These are phyloP conservation scores for Macroventuria anomochaeta DNA, from an alignment of 2,329 filamentous ascomycete species.

Conservation along the genomic window DNA sequence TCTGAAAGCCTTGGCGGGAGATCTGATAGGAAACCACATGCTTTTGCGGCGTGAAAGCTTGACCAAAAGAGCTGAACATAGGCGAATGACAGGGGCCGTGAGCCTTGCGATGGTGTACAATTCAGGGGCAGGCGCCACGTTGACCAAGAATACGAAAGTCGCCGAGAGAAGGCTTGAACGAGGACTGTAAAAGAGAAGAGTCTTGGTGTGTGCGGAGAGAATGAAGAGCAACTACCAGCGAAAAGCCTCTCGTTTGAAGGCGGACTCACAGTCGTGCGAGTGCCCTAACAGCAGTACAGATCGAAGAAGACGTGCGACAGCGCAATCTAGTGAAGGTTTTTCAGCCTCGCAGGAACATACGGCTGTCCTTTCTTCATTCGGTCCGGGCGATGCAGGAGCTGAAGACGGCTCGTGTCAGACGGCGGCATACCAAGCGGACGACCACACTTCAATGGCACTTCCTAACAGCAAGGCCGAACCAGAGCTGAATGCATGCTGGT, in stretches of 20 bases:
- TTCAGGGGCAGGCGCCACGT: not conserved
- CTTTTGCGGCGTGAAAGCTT: not conserved
- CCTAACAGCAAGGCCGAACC: not conserved
- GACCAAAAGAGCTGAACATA: constrained; percentile 1
- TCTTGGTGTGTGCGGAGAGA: not conserved
- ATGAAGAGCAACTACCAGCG: too few relatives aligned
- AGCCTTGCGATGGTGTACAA: constrained; percentile 3
- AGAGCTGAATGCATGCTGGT: not conserved
- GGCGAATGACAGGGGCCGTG: not conserved
- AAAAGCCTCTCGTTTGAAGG: too few relatives aligned
- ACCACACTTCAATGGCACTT: not conserved
- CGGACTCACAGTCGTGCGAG: not conserved
- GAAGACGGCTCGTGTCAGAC: constrained; percentile 3
- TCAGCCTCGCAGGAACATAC: not conserved
- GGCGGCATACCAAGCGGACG: not conserved
- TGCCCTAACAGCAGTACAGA: not conserved
- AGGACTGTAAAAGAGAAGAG: not conserved
- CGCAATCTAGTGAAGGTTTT: not conserved
- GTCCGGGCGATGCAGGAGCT: constrained; percentile 8
- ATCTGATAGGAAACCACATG: constrained; percentile 1
- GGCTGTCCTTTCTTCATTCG: not conserved
- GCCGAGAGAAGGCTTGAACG: not conserved
- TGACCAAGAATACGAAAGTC: not conserved
- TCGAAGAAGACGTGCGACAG: not conserved
- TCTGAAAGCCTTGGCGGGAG: not conserved